Evolutionary conservation across 2,329 filamentous ascomycete species (phyloP).

Genomic region (Zasmidium cellare): DNA sequence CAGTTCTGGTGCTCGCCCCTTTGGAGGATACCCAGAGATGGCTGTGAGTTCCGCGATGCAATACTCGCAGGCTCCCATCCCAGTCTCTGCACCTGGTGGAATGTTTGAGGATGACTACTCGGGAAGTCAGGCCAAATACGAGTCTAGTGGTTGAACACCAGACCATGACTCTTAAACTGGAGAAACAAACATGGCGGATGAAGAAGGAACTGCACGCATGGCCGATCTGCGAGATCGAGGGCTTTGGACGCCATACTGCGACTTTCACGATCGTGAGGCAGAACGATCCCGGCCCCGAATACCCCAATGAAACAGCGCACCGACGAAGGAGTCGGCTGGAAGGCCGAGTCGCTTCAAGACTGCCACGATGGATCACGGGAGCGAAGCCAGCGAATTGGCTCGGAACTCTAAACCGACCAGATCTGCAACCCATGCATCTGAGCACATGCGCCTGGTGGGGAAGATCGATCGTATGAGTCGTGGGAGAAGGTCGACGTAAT

Average conservation of each 20-base stretch:
- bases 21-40: conserved; percentile 5
- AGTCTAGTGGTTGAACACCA: conserved; percentile 4
- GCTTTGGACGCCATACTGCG: too few relatives aligned
- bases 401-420: neutral
- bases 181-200: too few relatives aligned
- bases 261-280: too few relatives aligned
- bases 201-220: too few relatives aligned
- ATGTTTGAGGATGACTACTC: conserved; percentile 3
- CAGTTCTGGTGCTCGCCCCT: conserved; percentile 16
- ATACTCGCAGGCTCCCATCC: neutral
- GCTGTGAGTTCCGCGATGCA: conserved; percentile 9
- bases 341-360: neutral
- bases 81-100: conserved; percentile 6
- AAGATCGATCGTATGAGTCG: neutral
- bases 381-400: neutral
- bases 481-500: neutral
- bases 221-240: neutral
- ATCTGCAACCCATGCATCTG: neutral
- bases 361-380: neutral
- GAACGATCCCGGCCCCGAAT: neutral
- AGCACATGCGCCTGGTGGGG: neutral
- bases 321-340: neutral
- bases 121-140: conserved; percentile 6
- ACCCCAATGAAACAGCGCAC: neutral
- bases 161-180: too few relatives aligned